Base-by-base conservation (phyloP, 1,284 basidiomycete genomes). In the Melampsora abietis-canadensis region DNA sequence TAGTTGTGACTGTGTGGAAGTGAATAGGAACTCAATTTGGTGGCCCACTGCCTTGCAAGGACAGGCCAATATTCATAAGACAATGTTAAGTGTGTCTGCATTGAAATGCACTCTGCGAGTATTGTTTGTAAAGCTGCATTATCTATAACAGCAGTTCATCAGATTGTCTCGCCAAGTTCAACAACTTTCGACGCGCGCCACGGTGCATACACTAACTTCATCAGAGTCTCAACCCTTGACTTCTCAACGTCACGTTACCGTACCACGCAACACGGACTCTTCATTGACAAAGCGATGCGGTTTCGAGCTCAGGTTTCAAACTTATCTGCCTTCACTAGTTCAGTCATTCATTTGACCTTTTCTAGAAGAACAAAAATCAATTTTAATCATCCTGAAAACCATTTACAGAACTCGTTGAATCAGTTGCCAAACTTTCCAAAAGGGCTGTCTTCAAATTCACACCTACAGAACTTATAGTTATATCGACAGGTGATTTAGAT, bases 291-390 rank as follows among this genome's bases (percentile, higher is more conserved):
- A 40, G 34, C 46, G 24, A 72, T 72, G 69, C 62, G 62, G 54
- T 65, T 72, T 8, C 69, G 62, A 24, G 62, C 69, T 19, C 46
- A 59, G 7, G 19, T 72, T 21, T 60, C 48, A 4, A 72, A 72
- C 40, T 47, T 64, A n/a, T 24, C 69, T 15, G 48, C 60, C n/a
- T 72, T 72, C 62, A 72, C 69, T 19, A 72, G 69, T 72, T 27
- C 51, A 64, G 69, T 65, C 30, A 30, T n/a, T 66, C 31, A 4
- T 21, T 31, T 30, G 14, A 4, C 17, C 34, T 30, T 15, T 37
- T 37, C 12, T 17, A n/a, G 17, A 5, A 6, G 67, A 7, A 61
- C 21, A 30, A 19, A 30, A 24, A 19, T n/a, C 31, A n/a, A 21
- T 60, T 19, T 34, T 61, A 34, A 27, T 61, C 27, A 5, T 19